Evolutionary conservation across 2,329 filamentous ascomycete genomes (phyloP).

Genomic region (Sporothrix dimorphospora): DNA sequence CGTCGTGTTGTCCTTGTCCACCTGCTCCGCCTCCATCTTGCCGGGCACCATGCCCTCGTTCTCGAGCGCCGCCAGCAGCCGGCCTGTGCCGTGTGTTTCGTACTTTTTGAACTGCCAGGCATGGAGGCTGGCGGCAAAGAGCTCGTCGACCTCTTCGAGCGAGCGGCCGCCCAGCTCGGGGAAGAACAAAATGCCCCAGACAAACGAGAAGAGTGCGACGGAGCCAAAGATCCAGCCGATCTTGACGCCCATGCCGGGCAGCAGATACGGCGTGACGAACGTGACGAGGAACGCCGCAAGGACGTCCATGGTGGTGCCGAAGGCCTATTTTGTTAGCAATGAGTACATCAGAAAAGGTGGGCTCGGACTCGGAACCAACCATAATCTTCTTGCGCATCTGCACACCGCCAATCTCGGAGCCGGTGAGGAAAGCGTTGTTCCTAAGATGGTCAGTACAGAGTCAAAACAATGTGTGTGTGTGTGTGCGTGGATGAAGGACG

Average conservation of each 20-base stretch:
- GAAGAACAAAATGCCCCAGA: constrained; percentile 31
- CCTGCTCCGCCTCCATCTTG: neutral
- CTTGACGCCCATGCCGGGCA: constrained; percentile 30
- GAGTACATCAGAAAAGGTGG: neutral
- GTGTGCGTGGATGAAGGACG: too few species aligned
- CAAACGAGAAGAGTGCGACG: constrained; percentile 28
- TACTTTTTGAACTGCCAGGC: constrained; percentile 30
- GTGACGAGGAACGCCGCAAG: constrained; percentile 27
- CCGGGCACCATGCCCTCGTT: constrained; percentile 25
- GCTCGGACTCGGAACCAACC: neutral
- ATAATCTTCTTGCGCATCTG: constrained; percentile 31
- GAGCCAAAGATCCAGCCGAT: constrained; percentile 32
- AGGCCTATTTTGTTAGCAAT: neutral
- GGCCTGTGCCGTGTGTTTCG: constrained; percentile 30
- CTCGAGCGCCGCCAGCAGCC: constrained; percentile 24
- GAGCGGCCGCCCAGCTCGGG: constrained; percentile 30
- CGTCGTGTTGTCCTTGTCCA: neutral
- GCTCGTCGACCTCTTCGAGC: constrained; percentile 31
- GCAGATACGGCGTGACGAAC: constrained; percentile 30
- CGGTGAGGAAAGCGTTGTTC: constrained; percentile 29
- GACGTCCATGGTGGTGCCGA: constrained; percentile 27
- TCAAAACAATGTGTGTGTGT: too few species aligned
- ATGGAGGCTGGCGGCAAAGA: constrained; percentile 25
- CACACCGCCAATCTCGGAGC: constrained; percentile 30
- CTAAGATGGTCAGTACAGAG: neutral